A percentile compares a stretch with the other conserved stretches of the same genome.
These are phyloP conservation scores for Casuarina equisetifolia DNA, from an alignment of 306 rosid genomes.

Conservation along the genomic window DNA sequence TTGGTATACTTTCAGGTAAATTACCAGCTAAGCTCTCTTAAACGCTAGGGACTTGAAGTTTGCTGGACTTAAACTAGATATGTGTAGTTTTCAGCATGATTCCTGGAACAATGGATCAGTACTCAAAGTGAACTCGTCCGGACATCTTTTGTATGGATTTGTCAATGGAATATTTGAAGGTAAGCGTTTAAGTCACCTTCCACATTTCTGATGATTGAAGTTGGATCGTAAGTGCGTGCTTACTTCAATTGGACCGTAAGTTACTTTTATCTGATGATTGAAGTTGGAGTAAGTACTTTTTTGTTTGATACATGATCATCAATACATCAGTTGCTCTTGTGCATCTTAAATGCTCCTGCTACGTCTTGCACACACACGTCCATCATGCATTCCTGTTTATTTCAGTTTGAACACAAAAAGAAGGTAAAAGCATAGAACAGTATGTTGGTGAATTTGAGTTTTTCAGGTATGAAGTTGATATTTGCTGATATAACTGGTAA, in stretches of 20 bases:
- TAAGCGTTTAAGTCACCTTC: conserved; percentile 1
- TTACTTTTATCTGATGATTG: not conserved
- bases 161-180: conserved; percentile 47
- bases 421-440: too few relatives aligned
- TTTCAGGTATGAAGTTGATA: too few relatives aligned
- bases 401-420: too few relatives aligned
- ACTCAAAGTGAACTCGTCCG: conserved; percentile 37
- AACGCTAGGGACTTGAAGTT: not conserved
- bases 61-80: not conserved
- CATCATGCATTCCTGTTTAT: too few relatives aligned
- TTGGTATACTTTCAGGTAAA: conserved; percentile 21
- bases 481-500: too few relatives aligned
- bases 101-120: conserved; percentile 4
- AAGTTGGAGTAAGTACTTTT: too few relatives aligned
- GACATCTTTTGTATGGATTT: conserved; percentile 46
- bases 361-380: too few relatives aligned
- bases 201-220: not conserved
- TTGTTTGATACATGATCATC: too few relatives aligned
- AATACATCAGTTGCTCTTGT: too few relatives aligned
- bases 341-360: too few relatives aligned
- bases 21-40: not conserved
- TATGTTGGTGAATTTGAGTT: too few relatives aligned
- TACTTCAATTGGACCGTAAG: too few relatives aligned
- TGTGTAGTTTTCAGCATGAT: conserved; percentile 16
- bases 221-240: not conserved